A percentile compares a stretch with the other conserved stretches of the same genome.
phyloP scores from a whole-genome alignment of 768 basidiomycete genomes.

The Cystofilobasidium capitatum region DNA sequence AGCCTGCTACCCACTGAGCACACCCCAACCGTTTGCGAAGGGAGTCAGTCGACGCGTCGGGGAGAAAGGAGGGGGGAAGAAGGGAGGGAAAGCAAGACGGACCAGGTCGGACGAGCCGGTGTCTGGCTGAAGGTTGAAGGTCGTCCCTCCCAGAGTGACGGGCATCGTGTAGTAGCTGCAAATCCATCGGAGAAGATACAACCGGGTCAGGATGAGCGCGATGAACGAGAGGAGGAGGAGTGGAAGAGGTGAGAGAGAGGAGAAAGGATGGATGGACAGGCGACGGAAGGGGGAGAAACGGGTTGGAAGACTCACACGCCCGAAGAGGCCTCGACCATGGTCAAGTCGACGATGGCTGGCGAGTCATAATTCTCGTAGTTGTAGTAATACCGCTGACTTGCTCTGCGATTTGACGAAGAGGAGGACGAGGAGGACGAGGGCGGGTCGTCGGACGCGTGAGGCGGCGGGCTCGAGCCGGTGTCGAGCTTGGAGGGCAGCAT shows the following conservation, averaged over 20 bases:
- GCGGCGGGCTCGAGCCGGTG: too few relatives aligned
- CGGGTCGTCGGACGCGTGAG: neutral
- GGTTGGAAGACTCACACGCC: constrained; percentile 8
- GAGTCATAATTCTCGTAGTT: neutral
- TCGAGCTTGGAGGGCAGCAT: neutral
- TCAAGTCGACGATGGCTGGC: neutral
- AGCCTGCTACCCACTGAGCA: constrained; percentile 5
- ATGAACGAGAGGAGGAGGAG: neutral
- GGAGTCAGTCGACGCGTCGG: neutral
- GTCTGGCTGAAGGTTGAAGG: constrained; percentile 11
- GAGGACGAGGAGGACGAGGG: neutral
- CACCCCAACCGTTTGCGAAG: neutral
- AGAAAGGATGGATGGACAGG: neutral
- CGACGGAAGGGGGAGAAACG: too few relatives aligned
- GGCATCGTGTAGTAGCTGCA: constrained; percentile 23
- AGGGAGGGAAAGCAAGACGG: neutral
- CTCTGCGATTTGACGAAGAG: too few relatives aligned
- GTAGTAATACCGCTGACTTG: neutral
- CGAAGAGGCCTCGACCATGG: neutral
- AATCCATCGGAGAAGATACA: neutral
- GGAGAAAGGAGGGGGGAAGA: neutral
- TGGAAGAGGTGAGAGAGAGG: neutral
- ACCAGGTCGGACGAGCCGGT: constrained; percentile 25
- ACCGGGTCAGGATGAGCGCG: neutral
- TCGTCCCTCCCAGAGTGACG: constrained; percentile 12